Evolutionary conservation across 345 rosid species (phyloP).

Genomic region (Eucalyptus lansdowneana): DNA sequence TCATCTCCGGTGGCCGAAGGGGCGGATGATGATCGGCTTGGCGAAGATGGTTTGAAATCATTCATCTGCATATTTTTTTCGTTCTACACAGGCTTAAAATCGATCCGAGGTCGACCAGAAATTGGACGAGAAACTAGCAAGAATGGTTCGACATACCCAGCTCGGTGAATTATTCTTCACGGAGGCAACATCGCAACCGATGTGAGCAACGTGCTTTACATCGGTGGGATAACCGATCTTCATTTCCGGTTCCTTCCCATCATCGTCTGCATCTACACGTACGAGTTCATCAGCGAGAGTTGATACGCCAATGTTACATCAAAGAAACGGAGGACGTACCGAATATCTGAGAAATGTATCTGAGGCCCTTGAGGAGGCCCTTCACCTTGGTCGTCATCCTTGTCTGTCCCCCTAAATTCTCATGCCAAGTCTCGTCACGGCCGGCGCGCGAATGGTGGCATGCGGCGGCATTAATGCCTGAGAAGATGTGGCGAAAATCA

Average conservation of each 20-base stretch:
- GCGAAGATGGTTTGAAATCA: conserved; percentile 31
- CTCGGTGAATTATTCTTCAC: conserved; percentile 25
- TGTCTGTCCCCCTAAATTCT: not conserved
- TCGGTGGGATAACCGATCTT: conserved; percentile 81
- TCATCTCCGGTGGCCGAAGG: conserved; percentile 12
- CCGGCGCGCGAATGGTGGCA: not conserved
- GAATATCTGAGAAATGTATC: conserved; percentile 3
- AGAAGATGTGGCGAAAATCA: not conserved
- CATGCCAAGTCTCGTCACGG: not conserved
- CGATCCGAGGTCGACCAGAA: not conserved
- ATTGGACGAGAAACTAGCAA: not conserved
- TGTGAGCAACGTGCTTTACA: conserved; percentile 91
- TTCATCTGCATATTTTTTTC: conserved; percentile 33
- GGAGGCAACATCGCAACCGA: conserved; percentile 78
- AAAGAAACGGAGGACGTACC: not conserved
- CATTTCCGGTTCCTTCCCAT: conserved; percentile 73
- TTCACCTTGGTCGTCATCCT: conserved; percentile 3
- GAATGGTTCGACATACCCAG: conserved; percentile 27
- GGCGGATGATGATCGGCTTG: conserved; percentile 1
- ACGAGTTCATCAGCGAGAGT: not conserved
- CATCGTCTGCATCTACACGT: not conserved
- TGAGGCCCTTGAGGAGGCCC: conserved; percentile 5
- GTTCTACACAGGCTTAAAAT: not conserved
- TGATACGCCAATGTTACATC: not conserved
- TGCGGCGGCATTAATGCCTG: not conserved